Percentiles rank a stretch among this genome's conserved stretches.
Evolutionary conservation across 23 red algal species (phyloP).

Genomic region (Cyanidium caldarium): DNA sequence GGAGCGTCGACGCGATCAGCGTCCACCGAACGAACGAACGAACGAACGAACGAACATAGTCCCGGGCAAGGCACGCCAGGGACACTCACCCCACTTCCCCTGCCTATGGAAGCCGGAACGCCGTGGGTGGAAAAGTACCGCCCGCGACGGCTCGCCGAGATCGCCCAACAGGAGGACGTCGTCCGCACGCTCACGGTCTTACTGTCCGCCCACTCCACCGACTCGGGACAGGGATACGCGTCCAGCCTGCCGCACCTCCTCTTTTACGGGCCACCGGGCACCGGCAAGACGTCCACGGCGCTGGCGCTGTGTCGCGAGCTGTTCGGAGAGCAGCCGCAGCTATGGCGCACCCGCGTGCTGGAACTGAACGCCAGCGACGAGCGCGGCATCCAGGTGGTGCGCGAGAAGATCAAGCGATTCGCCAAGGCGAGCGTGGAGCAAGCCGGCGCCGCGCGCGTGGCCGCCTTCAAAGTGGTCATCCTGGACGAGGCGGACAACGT

Average conservation of each 20-base stretch:
- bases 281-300: conserved; percentile 85
- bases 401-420: conserved; percentile 89
- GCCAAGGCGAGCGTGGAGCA: conserved; percentile 27
- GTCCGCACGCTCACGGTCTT: conserved; percentile 14
- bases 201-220: background rate
- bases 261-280: conserved; percentile 91
- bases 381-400: conserved; percentile 80
- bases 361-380: conserved; percentile 95
- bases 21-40: too few relatives aligned
- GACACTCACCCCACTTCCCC: too few relatives aligned
- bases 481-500: conserved; percentile 97
- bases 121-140: conserved; percentile 50
- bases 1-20: too few relatives aligned
- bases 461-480: conserved; percentile 77
- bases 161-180: conserved; percentile 64
- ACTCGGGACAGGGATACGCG: background rate
- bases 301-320: conserved; percentile 71
- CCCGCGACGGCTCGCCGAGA: conserved; percentile 35
- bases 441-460: conserved; percentile 5
- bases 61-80: too few relatives aligned
- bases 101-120: too few relatives aligned
- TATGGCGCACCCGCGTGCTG: conserved; percentile 33
- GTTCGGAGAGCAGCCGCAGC: conserved; percentile 24
- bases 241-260: conserved; percentile 78
- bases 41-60: too few relatives aligned